Conservation (phyloP, 768 basidiomycete species). For the Tulasnella sp. region DNA sequence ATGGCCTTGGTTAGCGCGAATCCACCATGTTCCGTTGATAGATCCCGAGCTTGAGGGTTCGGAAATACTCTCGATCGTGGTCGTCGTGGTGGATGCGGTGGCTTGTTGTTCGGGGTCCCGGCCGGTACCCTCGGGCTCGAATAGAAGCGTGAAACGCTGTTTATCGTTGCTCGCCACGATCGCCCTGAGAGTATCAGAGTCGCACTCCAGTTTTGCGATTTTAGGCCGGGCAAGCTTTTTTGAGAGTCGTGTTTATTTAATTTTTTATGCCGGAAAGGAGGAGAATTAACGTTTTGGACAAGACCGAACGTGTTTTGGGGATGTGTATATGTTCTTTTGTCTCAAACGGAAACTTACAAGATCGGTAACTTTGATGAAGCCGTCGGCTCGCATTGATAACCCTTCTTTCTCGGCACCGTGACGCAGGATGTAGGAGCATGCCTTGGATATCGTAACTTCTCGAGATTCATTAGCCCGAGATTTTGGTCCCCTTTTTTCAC, state of each 20-base stretch:
- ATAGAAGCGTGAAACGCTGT: constrained; percentile 55
- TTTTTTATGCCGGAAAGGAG: too few species aligned
- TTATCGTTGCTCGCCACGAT: constrained; percentile 36
- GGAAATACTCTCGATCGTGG: not conserved
- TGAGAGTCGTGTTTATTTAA: too few species aligned
- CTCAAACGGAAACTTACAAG: constrained; percentile 54
- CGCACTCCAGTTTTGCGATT: constrained; percentile 50
- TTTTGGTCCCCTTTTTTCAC: not conserved
- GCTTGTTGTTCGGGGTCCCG: not conserved
- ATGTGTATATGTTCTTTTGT: too few species aligned
- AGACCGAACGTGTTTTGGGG: too few species aligned
- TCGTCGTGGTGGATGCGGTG: not conserved
- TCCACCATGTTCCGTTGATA: constrained; percentile 61
- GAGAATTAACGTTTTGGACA: too few species aligned
- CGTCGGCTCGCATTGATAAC: constrained; percentile 72
- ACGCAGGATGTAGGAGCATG: constrained; percentile 84
- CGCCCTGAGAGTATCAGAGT: constrained; percentile 51
- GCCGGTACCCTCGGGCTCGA: constrained; percentile 42
- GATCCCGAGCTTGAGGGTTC: constrained; percentile 30
- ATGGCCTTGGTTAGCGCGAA: constrained; percentile 88
- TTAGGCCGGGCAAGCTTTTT: constrained; percentile 50
- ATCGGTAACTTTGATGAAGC: constrained; percentile 76
- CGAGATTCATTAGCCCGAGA: constrained; percentile 47
- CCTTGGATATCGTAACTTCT: constrained; percentile 73
- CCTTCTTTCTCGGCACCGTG: constrained; percentile 80